phyloP scores from a whole-genome alignment of 2,329 filamentous ascomycete species.

The Calonectria hawksworthii region DNA sequence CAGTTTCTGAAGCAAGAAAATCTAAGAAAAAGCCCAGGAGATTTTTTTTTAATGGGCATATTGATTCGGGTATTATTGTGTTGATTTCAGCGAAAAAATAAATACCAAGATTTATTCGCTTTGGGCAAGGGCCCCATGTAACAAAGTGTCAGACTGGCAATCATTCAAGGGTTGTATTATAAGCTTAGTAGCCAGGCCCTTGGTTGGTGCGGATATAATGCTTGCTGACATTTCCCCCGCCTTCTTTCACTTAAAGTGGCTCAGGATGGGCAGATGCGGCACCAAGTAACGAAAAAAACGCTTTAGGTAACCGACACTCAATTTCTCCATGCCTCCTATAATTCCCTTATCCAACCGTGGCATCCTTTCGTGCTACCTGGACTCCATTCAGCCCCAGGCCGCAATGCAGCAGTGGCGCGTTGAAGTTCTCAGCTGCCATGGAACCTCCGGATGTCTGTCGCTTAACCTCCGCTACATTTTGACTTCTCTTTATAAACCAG shows the following conservation, averaged over 20 bases:
- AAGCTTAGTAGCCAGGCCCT: background rate
- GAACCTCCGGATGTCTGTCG: too few species aligned
- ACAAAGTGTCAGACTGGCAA: too few species aligned
- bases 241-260: background rate
- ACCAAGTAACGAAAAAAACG: background rate
- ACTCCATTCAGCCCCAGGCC: background rate
- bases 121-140: too few species aligned
- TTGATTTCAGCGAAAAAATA: too few species aligned
- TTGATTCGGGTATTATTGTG: too few species aligned
- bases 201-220: background rate
- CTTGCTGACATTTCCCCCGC: background rate
- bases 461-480: background rate
- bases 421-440: background rate
- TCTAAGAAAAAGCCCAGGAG: too few species aligned
- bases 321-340: too few species aligned
- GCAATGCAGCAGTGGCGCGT: background rate
- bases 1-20: too few species aligned
- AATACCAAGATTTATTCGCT: too few species aligned
- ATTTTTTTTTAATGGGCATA: too few species aligned
- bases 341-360: background rate
- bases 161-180: too few species aligned
- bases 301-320: background rate
- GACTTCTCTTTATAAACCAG: constrained; percentile 34
- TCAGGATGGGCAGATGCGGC: background rate
- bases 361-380: background rate